Conservation (phyloP, 2,329 filamentous ascomycete genomes). For the Pestalotiopsis sp. region DNA sequence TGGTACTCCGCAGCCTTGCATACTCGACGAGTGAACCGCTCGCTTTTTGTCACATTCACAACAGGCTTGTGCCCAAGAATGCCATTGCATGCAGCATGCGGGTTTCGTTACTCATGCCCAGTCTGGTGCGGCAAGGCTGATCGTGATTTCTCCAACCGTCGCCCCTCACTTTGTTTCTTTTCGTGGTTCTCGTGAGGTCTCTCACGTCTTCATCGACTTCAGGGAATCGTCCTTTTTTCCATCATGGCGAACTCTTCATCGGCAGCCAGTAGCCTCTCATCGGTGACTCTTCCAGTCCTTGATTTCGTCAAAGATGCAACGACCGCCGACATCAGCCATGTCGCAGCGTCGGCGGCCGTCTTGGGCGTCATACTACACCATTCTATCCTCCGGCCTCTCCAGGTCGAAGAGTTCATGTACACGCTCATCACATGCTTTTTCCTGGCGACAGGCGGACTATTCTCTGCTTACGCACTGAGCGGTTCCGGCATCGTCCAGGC, state of each 20-base stretch:
- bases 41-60: too few species aligned
- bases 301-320: neutral
- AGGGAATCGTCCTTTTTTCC: neutral
- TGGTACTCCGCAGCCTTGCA: too few species aligned
- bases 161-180: neutral
- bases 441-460: neutral
- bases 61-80: too few species aligned
- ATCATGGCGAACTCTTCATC: neutral
- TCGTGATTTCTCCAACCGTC: too few species aligned
- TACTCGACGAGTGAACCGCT: too few species aligned
- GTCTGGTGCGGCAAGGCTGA: too few species aligned
- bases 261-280: neutral
- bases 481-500: neutral
- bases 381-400: neutral
- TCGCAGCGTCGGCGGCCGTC: neutral
- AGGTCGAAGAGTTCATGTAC: slow-evolving; percentile 10
- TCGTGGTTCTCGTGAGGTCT: neutral
- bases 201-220: neutral
- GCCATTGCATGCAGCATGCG: too few species aligned
- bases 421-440: neutral
- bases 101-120: too few species aligned
- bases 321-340: neutral
- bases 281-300: neutral
- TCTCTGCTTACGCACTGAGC: neutral
- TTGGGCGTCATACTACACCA: slow-evolving; percentile 1